A percentile compares a stretch with the other conserved stretches of the same genome.
These are phyloP conservation scores for Aspergillus fructus DNA, from an alignment of 2,329 filamentous ascomycete species.

Conservation along the genomic window DNA sequence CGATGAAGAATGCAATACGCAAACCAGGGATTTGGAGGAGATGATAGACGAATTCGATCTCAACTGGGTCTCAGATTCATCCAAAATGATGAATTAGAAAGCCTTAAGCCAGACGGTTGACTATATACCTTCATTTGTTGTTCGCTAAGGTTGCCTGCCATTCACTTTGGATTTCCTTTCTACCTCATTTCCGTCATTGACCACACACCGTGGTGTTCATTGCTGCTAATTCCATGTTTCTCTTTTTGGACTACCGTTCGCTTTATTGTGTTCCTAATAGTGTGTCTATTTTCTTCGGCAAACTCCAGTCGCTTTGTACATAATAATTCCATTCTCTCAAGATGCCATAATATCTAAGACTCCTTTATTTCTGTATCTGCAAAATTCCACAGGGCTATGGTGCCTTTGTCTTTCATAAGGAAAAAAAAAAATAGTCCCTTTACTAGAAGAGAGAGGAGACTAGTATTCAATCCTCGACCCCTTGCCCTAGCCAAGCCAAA, in stretches of 20 bases:
- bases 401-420: neutral
- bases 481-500: neutral
- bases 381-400: neutral
- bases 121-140: neutral
- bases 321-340: neutral
- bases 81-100: neutral
- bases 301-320: neutral
- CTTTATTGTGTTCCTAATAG: neutral
- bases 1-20: constrained; percentile 23
- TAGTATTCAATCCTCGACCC: too few relatives aligned
- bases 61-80: constrained; percentile 29
- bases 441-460: neutral
- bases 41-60: constrained; percentile 35
- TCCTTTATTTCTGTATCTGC: neutral
- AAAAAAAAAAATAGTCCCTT: neutral
- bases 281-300: neutral
- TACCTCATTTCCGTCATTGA: neutral
- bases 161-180: neutral
- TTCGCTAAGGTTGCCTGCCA: neutral
- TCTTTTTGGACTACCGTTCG: neutral
- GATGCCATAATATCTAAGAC: neutral
- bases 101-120: neutral
- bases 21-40: constrained; percentile 30
- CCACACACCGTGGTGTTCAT: neutral
- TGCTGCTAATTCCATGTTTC: neutral